Evolutionary conservation across 169 alveolate genomes (phyloP).

Genomic region (Besnoitia besnoiti): DNA sequence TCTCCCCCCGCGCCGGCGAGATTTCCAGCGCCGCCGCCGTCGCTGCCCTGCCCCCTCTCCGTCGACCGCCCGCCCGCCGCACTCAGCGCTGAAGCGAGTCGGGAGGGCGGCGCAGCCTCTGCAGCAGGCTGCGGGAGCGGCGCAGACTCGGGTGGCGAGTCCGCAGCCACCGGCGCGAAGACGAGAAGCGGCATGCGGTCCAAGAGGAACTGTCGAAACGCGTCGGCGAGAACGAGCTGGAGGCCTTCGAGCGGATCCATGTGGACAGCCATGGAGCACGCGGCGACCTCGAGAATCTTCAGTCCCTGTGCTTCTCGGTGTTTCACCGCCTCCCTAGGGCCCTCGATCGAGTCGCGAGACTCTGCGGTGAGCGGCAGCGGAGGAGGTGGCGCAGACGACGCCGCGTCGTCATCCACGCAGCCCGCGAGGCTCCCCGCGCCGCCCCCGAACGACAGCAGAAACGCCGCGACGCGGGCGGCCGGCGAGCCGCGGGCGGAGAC

Average conservation of each 20-base stretch:
- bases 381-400: background rate
- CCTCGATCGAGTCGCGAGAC: background rate
- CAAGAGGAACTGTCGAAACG: slow-evolving; percentile 1
- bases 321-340: background rate
- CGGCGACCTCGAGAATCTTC: background rate
- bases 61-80: background rate
- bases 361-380: background rate
- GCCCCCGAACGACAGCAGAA: no score
- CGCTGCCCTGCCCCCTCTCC: background rate
- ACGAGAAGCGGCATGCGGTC: background rate
- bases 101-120: background rate
- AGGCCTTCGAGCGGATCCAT: slow-evolving; percentile 8
- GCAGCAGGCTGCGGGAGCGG: background rate
- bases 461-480: no score
- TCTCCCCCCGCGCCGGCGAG: background rate
- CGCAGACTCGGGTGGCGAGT: background rate
- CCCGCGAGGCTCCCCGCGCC: no score
- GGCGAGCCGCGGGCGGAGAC: no score
- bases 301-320: background rate
- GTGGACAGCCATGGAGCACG: background rate
- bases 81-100: background rate
- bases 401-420: no score
- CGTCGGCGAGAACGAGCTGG: background rate
- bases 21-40: background rate
- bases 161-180: background rate